Conservation (phyloP, 108 stramenopile genomes). For the Skeletonema potamos region DNA sequence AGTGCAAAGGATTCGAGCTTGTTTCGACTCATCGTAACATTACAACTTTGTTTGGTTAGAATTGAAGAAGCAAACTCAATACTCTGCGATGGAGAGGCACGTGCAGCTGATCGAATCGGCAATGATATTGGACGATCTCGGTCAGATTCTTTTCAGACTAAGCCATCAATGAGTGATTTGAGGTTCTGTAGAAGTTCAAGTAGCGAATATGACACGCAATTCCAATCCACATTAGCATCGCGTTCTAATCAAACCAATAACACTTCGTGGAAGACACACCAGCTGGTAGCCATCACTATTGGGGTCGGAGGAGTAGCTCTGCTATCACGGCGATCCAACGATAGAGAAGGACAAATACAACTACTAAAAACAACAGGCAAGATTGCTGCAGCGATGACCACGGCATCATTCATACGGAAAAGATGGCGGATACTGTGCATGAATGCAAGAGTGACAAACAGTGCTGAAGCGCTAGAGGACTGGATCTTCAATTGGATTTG, state of each 20-base stretch:
- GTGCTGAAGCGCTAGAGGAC: slow-evolving; percentile 47
- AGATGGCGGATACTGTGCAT: slow-evolving; percentile 56
- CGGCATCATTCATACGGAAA: slow-evolving; percentile 18
- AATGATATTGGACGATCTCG: slow-evolving; percentile 6
- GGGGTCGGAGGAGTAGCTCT: slow-evolving; percentile 10
- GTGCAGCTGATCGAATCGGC: background rate
- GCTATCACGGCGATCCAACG: background rate
- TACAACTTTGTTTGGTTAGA: slow-evolving; percentile 72
- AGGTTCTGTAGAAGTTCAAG: slow-evolving; percentile 15
- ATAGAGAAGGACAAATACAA: slow-evolving; percentile 11
- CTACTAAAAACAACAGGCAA: slow-evolving; percentile 28
- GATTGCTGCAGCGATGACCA: slow-evolving; percentile 11
- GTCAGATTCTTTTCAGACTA: slow-evolving; percentile 20
- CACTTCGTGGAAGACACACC: background rate
- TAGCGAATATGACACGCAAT: slow-evolving; percentile 8
- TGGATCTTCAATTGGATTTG: slow-evolving; percentile 57
- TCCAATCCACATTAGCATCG: background rate
- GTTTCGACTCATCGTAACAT: slow-evolving; percentile 71
- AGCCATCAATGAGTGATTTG: slow-evolving; percentile 3
- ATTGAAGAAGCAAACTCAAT: slow-evolving; percentile 72
- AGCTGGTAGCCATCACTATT: slow-evolving; percentile 3
- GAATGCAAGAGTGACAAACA: slow-evolving; percentile 56
- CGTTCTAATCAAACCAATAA: background rate
- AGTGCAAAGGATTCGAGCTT: slow-evolving; percentile 62
- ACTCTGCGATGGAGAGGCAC: slow-evolving; percentile 34